These are phyloP conservation scores for Coniochaeta pulveracea DNA, from an alignment of 2,329 filamentous ascomycete genomes.

Conservation along the genomic window DNA sequence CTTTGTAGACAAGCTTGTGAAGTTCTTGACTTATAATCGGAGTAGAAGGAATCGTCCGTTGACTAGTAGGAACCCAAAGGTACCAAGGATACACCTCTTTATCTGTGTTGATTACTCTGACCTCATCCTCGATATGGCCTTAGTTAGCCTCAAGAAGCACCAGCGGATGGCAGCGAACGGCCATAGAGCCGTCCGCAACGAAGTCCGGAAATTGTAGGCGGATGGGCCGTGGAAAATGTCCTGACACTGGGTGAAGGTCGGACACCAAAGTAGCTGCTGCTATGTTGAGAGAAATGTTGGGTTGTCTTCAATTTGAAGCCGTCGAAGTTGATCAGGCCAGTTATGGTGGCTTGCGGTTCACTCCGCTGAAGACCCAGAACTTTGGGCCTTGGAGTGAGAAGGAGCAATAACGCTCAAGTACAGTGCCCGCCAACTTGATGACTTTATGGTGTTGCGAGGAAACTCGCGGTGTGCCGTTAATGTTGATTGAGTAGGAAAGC, in stretches of 20 bases:
- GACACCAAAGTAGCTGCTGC: constrained; percentile 1
- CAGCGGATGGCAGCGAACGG: constrained; percentile 22
- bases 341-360: constrained; percentile 98
- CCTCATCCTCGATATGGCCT: constrained; percentile 14
- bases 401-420: constrained; percentile 57
- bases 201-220: constrained; percentile 6
- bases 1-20: neutral
- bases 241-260: neutral
- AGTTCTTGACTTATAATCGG: too few relatives aligned
- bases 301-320: constrained; percentile 6
- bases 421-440: constrained; percentile 26
- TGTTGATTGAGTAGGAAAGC: too few relatives aligned
- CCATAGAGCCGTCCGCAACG: constrained; percentile 19
- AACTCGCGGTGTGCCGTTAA: constrained; percentile 1
- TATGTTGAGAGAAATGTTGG: constrained; percentile 6
- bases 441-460: constrained; percentile 6
- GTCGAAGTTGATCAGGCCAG: constrained; percentile 28
- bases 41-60: neutral
- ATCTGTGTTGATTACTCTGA: constrained; percentile 11
- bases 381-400: constrained; percentile 86
- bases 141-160: constrained; percentile 11
- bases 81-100: too few relatives aligned
- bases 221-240: neutral
- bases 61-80: too few relatives aligned
- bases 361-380: constrained; percentile 90